Conservation (phyloP, 2,329 filamentous ascomycete genomes). For the Cladophialophora yegresii region DNA sequence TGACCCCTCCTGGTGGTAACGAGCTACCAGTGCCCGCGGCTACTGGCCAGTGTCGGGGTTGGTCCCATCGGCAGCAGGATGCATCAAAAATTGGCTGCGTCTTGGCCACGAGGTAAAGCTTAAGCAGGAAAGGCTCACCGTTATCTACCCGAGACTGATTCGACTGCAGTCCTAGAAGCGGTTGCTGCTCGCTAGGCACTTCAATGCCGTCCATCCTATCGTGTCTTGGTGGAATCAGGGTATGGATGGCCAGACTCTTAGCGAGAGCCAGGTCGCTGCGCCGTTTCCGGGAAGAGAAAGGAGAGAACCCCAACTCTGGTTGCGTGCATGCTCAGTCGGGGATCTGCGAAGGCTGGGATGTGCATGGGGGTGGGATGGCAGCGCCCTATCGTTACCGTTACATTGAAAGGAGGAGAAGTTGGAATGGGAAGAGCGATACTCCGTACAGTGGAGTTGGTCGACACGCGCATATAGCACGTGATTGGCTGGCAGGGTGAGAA, state of each 20-base stretch:
- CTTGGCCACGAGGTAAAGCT: conserved; percentile 10
- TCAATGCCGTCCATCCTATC: conserved; percentile 14
- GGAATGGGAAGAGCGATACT: conserved; percentile 9
- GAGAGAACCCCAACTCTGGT: neutral
- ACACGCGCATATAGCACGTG: neutral
- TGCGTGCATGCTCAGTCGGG: conserved; percentile 10
- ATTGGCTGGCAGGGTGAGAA: neutral
- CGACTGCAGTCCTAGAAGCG: conserved; percentile 6
- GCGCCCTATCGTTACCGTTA: conserved; percentile 15
- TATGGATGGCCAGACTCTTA: neutral
- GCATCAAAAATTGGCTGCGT: neutral
- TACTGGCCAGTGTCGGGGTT: conserved; percentile 5
- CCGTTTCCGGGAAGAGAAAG: conserved; percentile 15
- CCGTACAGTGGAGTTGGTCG: neutral
- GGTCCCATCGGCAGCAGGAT: neutral
- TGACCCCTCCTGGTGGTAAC: conserved; percentile 22
- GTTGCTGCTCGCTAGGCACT: conserved; percentile 8
- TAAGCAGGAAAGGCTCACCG: conserved; percentile 1
- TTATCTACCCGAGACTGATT: conserved; percentile 12
- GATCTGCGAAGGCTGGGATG: conserved; percentile 18
- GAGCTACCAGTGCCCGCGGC: conserved; percentile 13
- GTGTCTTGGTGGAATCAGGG: conserved; percentile 3
- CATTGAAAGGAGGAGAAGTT: conserved; percentile 28
- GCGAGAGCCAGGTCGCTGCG: conserved; percentile 5
- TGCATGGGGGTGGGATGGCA: neutral